Base-by-base conservation (phyloP, 2,329 filamentous ascomycete species). In the Penicillium polonicum region DNA sequence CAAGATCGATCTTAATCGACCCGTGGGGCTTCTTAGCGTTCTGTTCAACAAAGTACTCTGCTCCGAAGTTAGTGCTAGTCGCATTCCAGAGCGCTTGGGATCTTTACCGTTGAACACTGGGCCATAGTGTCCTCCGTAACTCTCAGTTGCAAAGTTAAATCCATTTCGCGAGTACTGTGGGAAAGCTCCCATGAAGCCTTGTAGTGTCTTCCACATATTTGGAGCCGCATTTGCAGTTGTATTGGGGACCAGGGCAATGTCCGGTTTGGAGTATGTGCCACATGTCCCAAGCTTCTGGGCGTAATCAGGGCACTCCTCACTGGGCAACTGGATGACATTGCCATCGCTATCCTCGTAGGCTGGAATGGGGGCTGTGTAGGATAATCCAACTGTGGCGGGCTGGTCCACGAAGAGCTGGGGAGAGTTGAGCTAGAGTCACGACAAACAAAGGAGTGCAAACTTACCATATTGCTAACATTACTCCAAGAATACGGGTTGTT, bases 101-200 rank as follows among this genome's bases (percentile, higher is more conserved):
- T 33, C 7, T 7, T 25, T 25, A 52, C 49, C 38, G 12, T 52
- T 52, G 19, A 52, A 52, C 2, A 52, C 19, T 6, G 49, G 49
- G 13, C 49, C 49, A 15, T 52, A 52, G 8, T 52, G 49, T 3
- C 49, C 49, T 3, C 49, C 49, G 12, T 52, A 52, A 5, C 49
- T 52, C 17, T 52, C 49, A 6, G 49, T 52, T 2, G 49, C 49
- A 29, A 52, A 83, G 65, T 81, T 79, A 64, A 85, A 82, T 0
- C 78, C 79, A 43, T 79, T 74, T 21, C 79, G 72, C 0, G 78
- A 73, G 63, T 81, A 81, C 57, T 80, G 67, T 1, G 79, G 84
- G 66, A 87, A 86, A 0, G 79, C 84, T 2, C 84, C 84, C 79
- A 85, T 84, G 70, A 87, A 87, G 1, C 83, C 84, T 65, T 86